These are phyloP conservation scores for Closterium sp. DNA, from an alignment of 139 green algal species.

Conservation along the genomic window DNA sequence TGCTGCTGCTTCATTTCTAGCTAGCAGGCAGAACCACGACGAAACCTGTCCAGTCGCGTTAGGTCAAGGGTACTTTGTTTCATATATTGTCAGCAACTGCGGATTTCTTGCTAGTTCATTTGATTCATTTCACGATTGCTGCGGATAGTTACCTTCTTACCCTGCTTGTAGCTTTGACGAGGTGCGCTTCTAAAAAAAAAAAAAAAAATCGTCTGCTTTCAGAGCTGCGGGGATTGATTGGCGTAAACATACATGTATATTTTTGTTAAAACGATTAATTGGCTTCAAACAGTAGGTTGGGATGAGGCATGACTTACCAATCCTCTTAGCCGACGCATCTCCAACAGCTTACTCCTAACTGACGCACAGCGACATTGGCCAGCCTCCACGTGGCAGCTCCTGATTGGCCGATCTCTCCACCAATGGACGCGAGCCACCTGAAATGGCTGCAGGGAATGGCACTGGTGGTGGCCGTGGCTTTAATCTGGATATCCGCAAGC, in stretches of 20 bases:
- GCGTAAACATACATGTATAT: too few species aligned
- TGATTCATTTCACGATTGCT: too few species aligned
- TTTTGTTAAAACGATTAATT: too few species aligned
- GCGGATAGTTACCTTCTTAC: background rate
- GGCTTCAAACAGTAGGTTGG: too few species aligned
- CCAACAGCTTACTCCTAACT: too few species aligned
- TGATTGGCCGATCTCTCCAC: background rate
- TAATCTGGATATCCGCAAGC: conserved; percentile 80
- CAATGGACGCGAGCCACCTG: conserved; percentile 8
- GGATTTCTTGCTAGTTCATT: too few species aligned
- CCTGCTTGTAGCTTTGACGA: background rate
- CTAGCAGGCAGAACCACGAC: background rate
- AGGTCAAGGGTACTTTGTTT: background rate
- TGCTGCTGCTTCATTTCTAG: too few species aligned
- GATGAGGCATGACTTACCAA: too few species aligned
- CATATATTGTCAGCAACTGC: background rate
- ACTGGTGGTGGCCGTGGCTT: conserved; percentile 49
- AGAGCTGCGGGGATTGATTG: background rate
- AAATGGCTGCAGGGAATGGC: conserved; percentile 44
- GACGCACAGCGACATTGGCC: background rate
- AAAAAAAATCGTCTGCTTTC: too few species aligned
- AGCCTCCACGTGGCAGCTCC: background rate
- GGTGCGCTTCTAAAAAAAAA: background rate
- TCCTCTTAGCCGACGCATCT: too few species aligned
- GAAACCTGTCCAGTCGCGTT: background rate